phyloP scores from a whole-genome alignment of 148 eudicot genomes.

The Camellia lanceoleosa region DNA sequence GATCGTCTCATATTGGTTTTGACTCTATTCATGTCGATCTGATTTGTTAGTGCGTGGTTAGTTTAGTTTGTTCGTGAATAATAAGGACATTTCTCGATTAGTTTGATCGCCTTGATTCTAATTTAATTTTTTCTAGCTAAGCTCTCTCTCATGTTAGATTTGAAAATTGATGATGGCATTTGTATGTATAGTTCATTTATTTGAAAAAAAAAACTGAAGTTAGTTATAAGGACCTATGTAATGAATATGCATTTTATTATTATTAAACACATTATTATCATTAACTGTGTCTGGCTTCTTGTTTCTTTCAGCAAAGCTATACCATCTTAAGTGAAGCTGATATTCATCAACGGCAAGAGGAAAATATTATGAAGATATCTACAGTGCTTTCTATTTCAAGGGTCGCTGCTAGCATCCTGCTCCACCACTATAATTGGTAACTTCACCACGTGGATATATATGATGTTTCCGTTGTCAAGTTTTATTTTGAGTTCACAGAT shows the following conservation, averaged over 20 bases:
- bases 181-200: not conserved
- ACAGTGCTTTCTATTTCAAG: slow-evolving; percentile 70
- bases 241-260: not conserved
- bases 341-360: slow-evolving; percentile 62
- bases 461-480: not conserved
- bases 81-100: not conserved
- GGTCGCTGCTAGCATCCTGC: slow-evolving; percentile 65
- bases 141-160: not conserved
- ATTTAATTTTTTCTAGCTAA: too few species aligned
- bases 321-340: slow-evolving; percentile 65
- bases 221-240: not conserved
- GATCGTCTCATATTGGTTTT: not conserved
- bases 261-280: not conserved
- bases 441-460: not conserved
- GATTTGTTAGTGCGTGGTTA: not conserved
- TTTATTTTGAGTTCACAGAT: not conserved
- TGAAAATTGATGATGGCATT: not conserved
- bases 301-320: slow-evolving; percentile 43
- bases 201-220: too few species aligned
- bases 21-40: not conserved
- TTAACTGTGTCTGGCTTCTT: not conserved
- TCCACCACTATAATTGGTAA: slow-evolving; percentile 78
- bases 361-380: slow-evolving; percentile 51
- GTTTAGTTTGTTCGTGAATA: not conserved
- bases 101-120: not conserved